Percentiles rank a stretch among this genome's conserved stretches.
These are phyloP conservation scores for Senna tora DNA, from an alignment of 306 rosid genomes.

Conservation along the genomic window DNA sequence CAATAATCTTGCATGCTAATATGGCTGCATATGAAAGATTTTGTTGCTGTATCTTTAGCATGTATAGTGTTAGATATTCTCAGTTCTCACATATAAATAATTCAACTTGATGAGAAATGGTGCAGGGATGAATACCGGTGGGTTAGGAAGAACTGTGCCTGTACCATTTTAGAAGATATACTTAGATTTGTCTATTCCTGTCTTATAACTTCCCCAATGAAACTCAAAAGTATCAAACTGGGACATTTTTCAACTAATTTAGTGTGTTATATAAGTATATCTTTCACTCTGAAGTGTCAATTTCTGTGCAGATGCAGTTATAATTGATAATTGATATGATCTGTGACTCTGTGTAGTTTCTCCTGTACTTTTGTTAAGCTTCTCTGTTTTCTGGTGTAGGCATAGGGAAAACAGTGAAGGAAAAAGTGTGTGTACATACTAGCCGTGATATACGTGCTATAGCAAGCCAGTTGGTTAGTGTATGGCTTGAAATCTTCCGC, in stretches of 20 bases:
- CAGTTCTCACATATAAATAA: not conserved
- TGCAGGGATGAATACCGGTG: not conserved
- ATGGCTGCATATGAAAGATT: not conserved
- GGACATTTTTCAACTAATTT: conserved; percentile 31
- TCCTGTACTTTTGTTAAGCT: conserved; percentile 31
- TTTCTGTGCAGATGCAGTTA: conserved; percentile 20
- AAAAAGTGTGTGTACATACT: conserved; percentile 98
- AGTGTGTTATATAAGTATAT: not conserved
- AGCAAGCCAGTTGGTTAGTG: conserved; percentile 96
- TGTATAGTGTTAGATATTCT: not conserved
- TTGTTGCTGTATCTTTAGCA: not conserved
- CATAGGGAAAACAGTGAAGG: conserved; percentile 96
- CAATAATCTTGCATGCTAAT: not conserved
- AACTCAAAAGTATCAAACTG: conserved; percentile 27
- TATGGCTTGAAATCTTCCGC: conserved; percentile 99
- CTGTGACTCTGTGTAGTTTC: conserved; percentile 18
- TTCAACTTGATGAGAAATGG: conserved; percentile 23
- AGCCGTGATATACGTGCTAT: conserved; percentile 99
- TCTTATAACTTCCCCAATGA: conserved; percentile 18
- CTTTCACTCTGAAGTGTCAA: not conserved
- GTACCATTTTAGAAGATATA: conserved; percentile 22
- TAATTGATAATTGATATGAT: conserved; percentile 21
- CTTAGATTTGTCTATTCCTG: conserved; percentile 26
- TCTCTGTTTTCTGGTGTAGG: conserved; percentile 60
- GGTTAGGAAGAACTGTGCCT: too few species aligned